A percentile compares a stretch with the other conserved stretches of the same genome.
Evolutionary conservation across 257 asterid species (phyloP).

Genomic region (Henckelia pumila): DNA sequence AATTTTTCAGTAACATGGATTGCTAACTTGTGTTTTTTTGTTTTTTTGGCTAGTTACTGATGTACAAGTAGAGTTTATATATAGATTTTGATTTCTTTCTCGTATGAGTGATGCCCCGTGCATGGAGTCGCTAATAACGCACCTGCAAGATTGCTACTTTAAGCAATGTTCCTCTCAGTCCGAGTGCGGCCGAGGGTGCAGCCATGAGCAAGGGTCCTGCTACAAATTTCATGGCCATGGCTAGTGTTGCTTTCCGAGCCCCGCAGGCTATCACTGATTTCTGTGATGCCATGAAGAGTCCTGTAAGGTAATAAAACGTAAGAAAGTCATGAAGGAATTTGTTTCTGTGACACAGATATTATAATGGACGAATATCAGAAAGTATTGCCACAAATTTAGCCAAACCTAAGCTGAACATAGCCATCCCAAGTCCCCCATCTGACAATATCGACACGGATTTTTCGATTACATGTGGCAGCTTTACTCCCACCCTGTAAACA

Average conservation of each 20-base stretch:
- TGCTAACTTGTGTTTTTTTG: neutral
- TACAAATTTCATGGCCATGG: conserved; percentile 66
- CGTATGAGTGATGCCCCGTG: neutral
- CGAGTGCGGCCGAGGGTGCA: conserved; percentile 57
- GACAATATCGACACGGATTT: conserved; percentile 59
- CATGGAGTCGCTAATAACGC: conserved; percentile 10
- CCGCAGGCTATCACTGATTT: conserved; percentile 70
- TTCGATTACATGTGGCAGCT: conserved; percentile 60
- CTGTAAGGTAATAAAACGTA: conserved; percentile 32
- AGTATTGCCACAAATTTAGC: conserved; percentile 18
- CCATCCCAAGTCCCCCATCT: conserved; percentile 97
- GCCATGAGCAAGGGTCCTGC: conserved; percentile 77
- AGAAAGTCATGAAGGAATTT: conserved; percentile 22
- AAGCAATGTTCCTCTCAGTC: conserved; percentile 61
- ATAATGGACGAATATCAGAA: conserved; percentile 15
- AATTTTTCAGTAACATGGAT: neutral
- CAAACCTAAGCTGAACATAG: conserved; percentile 94
- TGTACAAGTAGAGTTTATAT: no score
- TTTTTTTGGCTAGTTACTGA: no score
- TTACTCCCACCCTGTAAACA: conserved; percentile 52
- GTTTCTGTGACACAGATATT: conserved; percentile 7
- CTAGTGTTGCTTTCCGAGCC: conserved; percentile 53
- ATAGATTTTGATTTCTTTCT: neutral
- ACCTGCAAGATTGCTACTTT: conserved; percentile 87
- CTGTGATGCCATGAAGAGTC: conserved; percentile 94